Base-by-base conservation (phyloP, 345 rosid genomes). In the Gossypium ekmanianum region DNA sequence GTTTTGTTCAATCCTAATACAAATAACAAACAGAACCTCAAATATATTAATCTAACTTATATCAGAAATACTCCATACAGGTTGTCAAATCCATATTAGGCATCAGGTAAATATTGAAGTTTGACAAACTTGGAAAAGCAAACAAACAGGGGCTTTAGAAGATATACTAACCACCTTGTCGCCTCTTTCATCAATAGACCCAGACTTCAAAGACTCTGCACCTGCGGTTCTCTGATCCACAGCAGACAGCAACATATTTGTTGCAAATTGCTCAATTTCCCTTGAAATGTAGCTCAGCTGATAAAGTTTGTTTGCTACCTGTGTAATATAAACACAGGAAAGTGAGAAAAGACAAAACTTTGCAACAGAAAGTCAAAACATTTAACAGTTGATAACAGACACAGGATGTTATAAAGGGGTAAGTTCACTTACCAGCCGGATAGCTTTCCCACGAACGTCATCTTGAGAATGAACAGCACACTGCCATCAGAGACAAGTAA, bases 231-330 rank as follows among this genome's bases (percentile, higher is more conserved):
- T 78, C 78, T 79, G 83, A 77, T 90, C 80, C 76, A 95, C 92
- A 52, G 93, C 92, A 54, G 85, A 85, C 66, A 91, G 78, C 75
- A 95, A 74, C 97, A 84, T 89, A 76, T 83, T 82, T 77, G 89
- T 91, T 66, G 98, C 98, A 86, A 86, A 95, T 76, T 89, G 86
- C 88, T 95, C 97, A 77, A 95, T 91, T 65, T 81, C 83, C 70
- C 85, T 89, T 45, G 96, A 78, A 82, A 86, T 81, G 78, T 88
- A 91, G 83, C 87, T 79, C 54, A 95, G 79, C 85, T 85, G 98
- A 88, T 86, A 93, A 72, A 95, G 94, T 87, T 95, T 95, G 86
- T 95, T 95, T 14, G 99, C 90, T 75, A 93, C 99, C 99, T 95
- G 79, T 74, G 75, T 83, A 85, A 47, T 57, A 82, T 62, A 81